Percentiles rank a stretch among this genome's conserved stretches.
These are phyloP conservation scores for Pseudogymnoascus sp. DNA, from an alignment of 2,329 filamentous ascomycete genomes.

Conservation along the genomic window DNA sequence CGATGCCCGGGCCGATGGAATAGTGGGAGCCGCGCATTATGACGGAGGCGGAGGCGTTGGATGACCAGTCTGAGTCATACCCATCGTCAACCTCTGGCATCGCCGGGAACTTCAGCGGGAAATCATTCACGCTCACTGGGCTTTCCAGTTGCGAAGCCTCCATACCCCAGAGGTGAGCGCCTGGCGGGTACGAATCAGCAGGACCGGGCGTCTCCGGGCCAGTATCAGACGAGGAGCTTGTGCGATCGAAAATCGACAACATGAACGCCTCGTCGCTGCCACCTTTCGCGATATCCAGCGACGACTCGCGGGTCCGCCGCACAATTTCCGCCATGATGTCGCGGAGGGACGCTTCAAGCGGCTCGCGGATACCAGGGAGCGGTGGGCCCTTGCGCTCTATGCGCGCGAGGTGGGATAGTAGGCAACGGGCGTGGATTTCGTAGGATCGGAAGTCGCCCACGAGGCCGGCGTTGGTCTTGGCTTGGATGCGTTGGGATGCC, in stretches of 20 bases:
- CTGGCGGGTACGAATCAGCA: slow-evolving; percentile 21
- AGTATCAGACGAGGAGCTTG: slow-evolving; percentile 39
- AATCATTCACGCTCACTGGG: slow-evolving; percentile 15
- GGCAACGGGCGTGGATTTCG: slow-evolving; percentile 40
- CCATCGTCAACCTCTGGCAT: neutral
- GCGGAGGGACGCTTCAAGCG: slow-evolving; percentile 31
- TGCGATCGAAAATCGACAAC: slow-evolving; percentile 42
- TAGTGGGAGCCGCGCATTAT: slow-evolving; percentile 14
- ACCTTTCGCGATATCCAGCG: slow-evolving; percentile 31
- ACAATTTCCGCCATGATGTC: slow-evolving; percentile 36
- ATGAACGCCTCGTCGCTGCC: slow-evolving; percentile 27
- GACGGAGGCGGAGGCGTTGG: slow-evolving; percentile 11
- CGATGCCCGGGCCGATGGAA: slow-evolving; percentile 19
- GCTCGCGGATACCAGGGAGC: slow-evolving; percentile 25
- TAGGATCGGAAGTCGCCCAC: slow-evolving; percentile 46
- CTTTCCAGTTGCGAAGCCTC: slow-evolving; percentile 22
- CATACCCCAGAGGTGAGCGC: slow-evolving; percentile 20
- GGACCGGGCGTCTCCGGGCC: slow-evolving; percentile 34
- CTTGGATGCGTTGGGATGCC: slow-evolving; percentile 36
- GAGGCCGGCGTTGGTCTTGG: slow-evolving; percentile 34
- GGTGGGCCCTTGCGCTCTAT: slow-evolving; percentile 28
- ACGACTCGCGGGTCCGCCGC: slow-evolving; percentile 33
- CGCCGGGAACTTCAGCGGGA: neutral
- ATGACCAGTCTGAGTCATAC: slow-evolving; percentile 7
- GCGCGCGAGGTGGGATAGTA: slow-evolving; percentile 36